Base-by-base conservation (phyloP, 2,329 filamentous ascomycete species). In the Phyllachora maydis region DNA sequence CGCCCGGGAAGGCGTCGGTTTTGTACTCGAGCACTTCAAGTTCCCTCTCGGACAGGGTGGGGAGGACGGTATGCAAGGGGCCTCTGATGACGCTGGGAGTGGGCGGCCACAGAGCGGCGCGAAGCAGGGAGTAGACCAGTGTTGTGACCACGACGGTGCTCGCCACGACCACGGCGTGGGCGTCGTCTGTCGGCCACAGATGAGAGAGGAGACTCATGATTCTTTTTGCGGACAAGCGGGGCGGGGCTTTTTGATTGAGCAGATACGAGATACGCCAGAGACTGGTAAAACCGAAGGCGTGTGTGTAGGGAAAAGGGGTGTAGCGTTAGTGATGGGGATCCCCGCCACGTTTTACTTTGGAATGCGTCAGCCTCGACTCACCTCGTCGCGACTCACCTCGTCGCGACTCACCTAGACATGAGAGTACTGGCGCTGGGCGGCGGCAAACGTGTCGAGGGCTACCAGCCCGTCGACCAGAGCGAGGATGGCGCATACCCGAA, bases 1-100 rank as follows among this genome's bases (percentile, higher is more conserved):
- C 68, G 4, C 78, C 74, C 0, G 73, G 74, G 16, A 85, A 62
- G 19, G 62, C 56, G 41, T 81, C 66, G 4, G 67, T 64, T 9
- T 64, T 65, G 41, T 88, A 81, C 3, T 40, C 38, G 3, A 46
- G 37, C 27, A 28, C 32, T 14, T 35, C 29, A 6, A 38, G 21
- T 18, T 39, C 32, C 5, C 34, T 30, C 11, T 27, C 18, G 3
- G 36, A 24, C 19, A 43, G 32, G 4, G 10, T 16, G 2, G 37
- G 35, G 6, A 44, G 25, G 4, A 35, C 23, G 2, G 33, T 39
- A 8, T 28, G 28, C 3, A 43, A 31, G 2, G 41, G 40, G 9
- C 31, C 33, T 12, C 31, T 20, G 20, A 38, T 29, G 15, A 31
- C 14, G 21, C 31, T 32, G 9, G 26, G 30, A 3, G 23, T 31